Conservation (phyloP, 2,329 filamentous ascomycete genomes). For the Aspergillus texensis region DNA sequence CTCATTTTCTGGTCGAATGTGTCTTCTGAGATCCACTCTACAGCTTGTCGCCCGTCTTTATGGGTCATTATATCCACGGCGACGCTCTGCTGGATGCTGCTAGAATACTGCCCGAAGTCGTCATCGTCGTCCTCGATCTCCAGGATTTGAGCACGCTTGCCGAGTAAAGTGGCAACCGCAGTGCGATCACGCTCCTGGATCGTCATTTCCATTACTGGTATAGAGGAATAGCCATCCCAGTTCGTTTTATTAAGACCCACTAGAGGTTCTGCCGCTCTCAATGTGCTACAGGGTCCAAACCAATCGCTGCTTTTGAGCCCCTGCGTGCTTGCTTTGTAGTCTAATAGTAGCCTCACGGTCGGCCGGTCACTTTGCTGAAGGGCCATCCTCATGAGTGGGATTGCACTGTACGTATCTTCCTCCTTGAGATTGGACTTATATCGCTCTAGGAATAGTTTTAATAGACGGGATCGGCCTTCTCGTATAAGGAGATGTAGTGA, state of each 20-base stretch:
- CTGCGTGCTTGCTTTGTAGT: slow-evolving; percentile 16
- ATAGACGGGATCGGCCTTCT: slow-evolving; percentile 14
- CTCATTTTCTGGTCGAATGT: slow-evolving; percentile 4
- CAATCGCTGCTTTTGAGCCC: slow-evolving; percentile 15
- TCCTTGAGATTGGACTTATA: slow-evolving; percentile 12
- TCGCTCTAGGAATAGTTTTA: slow-evolving; percentile 19
- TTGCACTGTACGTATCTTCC: slow-evolving; percentile 15
- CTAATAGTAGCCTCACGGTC: slow-evolving; percentile 17
- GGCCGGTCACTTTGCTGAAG: slow-evolving; percentile 22
- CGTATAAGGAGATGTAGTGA: slow-evolving; percentile 18
- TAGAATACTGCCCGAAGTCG: slow-evolving; percentile 5
- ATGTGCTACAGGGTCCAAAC: slow-evolving; percentile 20
- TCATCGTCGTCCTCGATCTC: slow-evolving; percentile 8
- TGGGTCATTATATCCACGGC: slow-evolving; percentile 13
- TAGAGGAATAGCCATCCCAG: slow-evolving; percentile 1
- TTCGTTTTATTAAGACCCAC: not conserved
- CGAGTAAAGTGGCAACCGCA: slow-evolving; percentile 6
- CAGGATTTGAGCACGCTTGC: slow-evolving; percentile 8
- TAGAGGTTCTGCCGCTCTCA: not conserved
- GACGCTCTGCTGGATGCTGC: slow-evolving; percentile 1
- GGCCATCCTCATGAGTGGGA: slow-evolving; percentile 17
- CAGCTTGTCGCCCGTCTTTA: slow-evolving; percentile 11
- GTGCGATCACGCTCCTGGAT: slow-evolving; percentile 13
- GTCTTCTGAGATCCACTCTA: slow-evolving; percentile 11
- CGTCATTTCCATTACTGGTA: slow-evolving; percentile 18